A percentile compares a stretch with the other conserved stretches of the same genome.
Conservation (phyloP, 441 rosid species). For the Croton laevigatus region DNA sequence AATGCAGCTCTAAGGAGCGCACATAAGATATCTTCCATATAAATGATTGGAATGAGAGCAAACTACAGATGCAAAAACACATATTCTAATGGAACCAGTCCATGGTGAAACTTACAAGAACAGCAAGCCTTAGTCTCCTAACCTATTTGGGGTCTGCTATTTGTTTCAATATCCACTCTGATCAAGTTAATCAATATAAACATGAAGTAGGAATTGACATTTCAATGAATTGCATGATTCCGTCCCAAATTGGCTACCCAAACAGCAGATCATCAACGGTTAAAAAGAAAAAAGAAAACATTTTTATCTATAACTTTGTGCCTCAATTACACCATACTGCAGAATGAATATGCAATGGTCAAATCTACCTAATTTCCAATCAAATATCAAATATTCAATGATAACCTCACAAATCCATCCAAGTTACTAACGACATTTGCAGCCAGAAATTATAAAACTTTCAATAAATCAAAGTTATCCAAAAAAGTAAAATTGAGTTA, state of each 20-base stretch:
- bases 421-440: background rate
- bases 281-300: background rate
- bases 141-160: background rate
- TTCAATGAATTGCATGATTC: background rate
- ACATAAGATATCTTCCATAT: background rate
- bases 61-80: background rate
- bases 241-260: constrained; percentile 6
- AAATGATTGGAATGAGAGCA: background rate
- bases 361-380: background rate
- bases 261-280: background rate
- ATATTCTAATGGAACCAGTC: background rate
- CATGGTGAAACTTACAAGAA: background rate
- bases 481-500: background rate
- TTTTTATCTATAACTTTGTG: background rate
- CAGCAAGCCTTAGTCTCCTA: too few species aligned
- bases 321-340: background rate
- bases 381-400: background rate
- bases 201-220: too few species aligned
- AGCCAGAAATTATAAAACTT: background rate
- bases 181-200: too few species aligned
- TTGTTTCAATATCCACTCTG: background rate
- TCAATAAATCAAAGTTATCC: background rate
- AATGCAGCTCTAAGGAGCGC: background rate
- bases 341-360: background rate
- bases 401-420: background rate